Evolutionary conservation across 495 filamentous ascomycete species (phyloP).

Genomic region (Annulohypoxylon nitens): DNA sequence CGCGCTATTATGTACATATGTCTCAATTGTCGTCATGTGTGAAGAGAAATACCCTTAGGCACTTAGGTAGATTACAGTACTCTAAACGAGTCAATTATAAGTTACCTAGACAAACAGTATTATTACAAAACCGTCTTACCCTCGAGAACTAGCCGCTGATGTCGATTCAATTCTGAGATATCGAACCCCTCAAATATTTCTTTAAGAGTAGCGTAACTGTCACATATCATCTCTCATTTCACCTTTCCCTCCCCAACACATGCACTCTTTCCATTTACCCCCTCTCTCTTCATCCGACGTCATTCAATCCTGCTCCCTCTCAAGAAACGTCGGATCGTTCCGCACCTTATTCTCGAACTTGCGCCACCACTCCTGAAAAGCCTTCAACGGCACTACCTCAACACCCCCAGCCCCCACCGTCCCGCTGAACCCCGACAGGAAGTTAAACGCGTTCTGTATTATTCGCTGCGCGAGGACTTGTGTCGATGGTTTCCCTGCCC

Average conservation of each 20-base stretch:
- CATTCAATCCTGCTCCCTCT: conserved; percentile 74
- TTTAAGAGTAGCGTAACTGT: neutral
- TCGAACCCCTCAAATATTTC: neutral
- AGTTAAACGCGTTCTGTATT: conserved; percentile 97
- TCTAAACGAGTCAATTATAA: neutral
- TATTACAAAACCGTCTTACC: neutral
- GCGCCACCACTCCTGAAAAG: conserved; percentile 96
- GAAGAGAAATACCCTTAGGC: neutral
- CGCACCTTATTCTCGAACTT: conserved; percentile 94
- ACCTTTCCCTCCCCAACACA: neutral
- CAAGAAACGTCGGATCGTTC: conserved; percentile 88
- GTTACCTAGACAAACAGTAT: too few relatives aligned
- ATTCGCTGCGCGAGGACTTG: conserved; percentile 89
- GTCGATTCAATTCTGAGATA: neutral
- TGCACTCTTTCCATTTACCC: neutral
- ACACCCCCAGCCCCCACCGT: conserved; percentile 65
- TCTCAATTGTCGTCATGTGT: neutral
- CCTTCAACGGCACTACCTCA: conserved; percentile 89
- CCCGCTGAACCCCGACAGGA: conserved; percentile 86
- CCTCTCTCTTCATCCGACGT: neutral
- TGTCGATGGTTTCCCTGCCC: conserved; percentile 62
- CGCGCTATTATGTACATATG: neutral
- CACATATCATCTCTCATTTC: neutral
- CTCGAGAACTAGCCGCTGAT: neutral
- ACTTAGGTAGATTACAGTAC: neutral